These are phyloP conservation scores for Deakozyma indianensis DNA, from an alignment of 805 yeast genomes.

Conservation along the genomic window DNA sequence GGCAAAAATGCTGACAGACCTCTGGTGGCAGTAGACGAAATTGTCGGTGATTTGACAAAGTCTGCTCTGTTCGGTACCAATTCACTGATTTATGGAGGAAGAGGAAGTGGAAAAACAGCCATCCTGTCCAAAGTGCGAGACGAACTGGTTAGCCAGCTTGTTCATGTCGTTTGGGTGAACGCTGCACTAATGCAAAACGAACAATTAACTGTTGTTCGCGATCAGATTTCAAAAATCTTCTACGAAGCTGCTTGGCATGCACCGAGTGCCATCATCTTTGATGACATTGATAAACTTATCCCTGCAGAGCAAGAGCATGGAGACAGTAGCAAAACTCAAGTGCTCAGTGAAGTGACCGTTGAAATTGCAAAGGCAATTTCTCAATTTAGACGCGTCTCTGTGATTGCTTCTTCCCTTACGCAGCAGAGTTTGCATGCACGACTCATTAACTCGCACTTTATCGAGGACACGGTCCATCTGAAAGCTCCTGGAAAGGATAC, in stretches of 20 bases:
- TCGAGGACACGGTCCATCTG: slow-evolving; percentile 47
- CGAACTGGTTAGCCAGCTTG: slow-evolving; percentile 24
- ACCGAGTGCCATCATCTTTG: slow-evolving; percentile 63
- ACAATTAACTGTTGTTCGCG: slow-evolving; percentile 31
- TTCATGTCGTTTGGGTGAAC: slow-evolving; percentile 34
- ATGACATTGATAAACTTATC: slow-evolving; percentile 60
- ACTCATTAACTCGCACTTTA: slow-evolving; percentile 52
- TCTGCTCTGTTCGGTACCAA: slow-evolving; percentile 37
- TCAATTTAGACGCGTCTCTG: slow-evolving; percentile 30
- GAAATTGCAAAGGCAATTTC: slow-evolving; percentile 29
- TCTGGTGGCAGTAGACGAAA: slow-evolving; percentile 45
- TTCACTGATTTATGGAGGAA: slow-evolving; percentile 50
- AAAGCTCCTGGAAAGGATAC: slow-evolving; percentile 55
- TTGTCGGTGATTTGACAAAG: slow-evolving; percentile 26
- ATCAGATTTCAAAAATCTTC: slow-evolving; percentile 29
- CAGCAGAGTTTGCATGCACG: slow-evolving; percentile 50
- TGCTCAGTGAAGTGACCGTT: slow-evolving; percentile 48
- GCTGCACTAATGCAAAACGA: slow-evolving; percentile 49
- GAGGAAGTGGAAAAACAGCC: slow-evolving; percentile 74
- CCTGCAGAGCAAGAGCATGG: slow-evolving; percentile 50
- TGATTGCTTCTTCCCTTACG: slow-evolving; percentile 50
- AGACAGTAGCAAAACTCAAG: slow-evolving; percentile 48
- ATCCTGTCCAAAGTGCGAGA: slow-evolving; percentile 30
- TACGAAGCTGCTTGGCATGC: slow-evolving; percentile 56
- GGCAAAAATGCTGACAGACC: slow-evolving; percentile 6